Evolutionary conservation across 139 green algal genomes (phyloP), one percentile per base, ranked within the genome.

Genomic region (Tetradesmus obliquus): DNA sequence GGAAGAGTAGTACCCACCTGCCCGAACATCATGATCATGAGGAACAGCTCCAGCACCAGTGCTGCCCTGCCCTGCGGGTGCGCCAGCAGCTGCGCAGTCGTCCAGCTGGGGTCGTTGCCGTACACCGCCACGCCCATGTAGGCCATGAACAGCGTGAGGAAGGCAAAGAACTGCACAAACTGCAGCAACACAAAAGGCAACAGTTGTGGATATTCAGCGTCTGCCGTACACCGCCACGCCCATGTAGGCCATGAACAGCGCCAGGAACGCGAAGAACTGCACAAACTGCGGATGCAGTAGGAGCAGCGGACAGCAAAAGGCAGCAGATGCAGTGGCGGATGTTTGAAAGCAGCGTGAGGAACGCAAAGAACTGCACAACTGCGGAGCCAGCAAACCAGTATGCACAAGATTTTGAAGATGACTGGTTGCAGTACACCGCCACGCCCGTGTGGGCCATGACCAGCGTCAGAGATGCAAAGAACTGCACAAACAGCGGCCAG

Each of bases 21-120:
- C 17, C 89, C 89, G 60, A 88, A 92, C 89, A 89, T 92, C 89
- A 92, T 88, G 22, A 89, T 22, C 89, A 92, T 84, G 45, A 92
- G 89, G 55, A 89, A 24, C 13, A 81, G 72, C 62, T 85, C 66
- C 20, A 92, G 89, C 66, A 76, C 89, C 82, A 92, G 12, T 12
- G 81, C 81, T 51, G 89, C 89, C 60, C 62, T 58, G 60, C 89
- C 89, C 51, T 87, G 32, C 20, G 89, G 84, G 12, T 88, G 84
- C 17, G 81, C 81, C 53, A 92, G 19, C 82, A 92, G 24, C 82
- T 92, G 19, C 3, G 10, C 7, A 2, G 82, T 92, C 6, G 22
- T 89, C 89, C 89, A 92, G 8, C 10, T 22, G 3, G 89, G 89
- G 66, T 92, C 89, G 72, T 55, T 89, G 89, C 72, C 54, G 54